phyloP scores from a whole-genome alignment of 352 stramenopile genomes.

The Achlya hypogyna region DNA sequence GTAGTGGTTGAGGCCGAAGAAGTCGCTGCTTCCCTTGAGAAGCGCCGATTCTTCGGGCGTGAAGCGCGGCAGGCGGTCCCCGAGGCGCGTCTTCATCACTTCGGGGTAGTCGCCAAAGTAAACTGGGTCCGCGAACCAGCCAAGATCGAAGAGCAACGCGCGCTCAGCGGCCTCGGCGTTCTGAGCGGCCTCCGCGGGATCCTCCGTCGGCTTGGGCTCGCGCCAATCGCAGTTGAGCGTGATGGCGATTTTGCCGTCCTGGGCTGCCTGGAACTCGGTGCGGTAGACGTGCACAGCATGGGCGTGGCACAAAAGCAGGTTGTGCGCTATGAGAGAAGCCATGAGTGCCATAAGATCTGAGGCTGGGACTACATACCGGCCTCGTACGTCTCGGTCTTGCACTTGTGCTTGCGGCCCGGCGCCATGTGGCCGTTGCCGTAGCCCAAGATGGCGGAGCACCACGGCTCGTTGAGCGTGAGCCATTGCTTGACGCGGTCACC shows the following conservation, averaged over 20 bases:
- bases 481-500: too few relatives aligned
- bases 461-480: too few relatives aligned
- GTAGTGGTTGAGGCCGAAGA: conserved; percentile 95
- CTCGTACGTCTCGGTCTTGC: too few relatives aligned
- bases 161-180: conserved; percentile 63
- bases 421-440: too few relatives aligned
- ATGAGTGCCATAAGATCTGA: too few relatives aligned
- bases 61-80: conserved; percentile 82
- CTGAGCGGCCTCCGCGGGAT: conserved; percentile 39
- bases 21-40: conserved; percentile 83
- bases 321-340: conserved; percentile 49
- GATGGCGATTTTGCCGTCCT: conserved; percentile 84
- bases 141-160: conserved; percentile 79
- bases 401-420: too few relatives aligned
- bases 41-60: conserved; percentile 71
- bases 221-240: conserved; percentile 87
- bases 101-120: conserved; percentile 88
- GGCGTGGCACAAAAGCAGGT: conserved; percentile 85
- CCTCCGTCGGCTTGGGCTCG: conserved; percentile 48
- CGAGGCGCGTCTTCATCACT: conserved; percentile 80
- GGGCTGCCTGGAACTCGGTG: conserved; percentile 52
- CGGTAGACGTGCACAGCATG: conserved; percentile 70
- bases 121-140: conserved; percentile 91
- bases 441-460: conserved; percentile 64
- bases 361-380: too few relatives aligned